Conservation (phyloP, 805 yeast genomes). For the Nadsonia fulvescens region DNA sequence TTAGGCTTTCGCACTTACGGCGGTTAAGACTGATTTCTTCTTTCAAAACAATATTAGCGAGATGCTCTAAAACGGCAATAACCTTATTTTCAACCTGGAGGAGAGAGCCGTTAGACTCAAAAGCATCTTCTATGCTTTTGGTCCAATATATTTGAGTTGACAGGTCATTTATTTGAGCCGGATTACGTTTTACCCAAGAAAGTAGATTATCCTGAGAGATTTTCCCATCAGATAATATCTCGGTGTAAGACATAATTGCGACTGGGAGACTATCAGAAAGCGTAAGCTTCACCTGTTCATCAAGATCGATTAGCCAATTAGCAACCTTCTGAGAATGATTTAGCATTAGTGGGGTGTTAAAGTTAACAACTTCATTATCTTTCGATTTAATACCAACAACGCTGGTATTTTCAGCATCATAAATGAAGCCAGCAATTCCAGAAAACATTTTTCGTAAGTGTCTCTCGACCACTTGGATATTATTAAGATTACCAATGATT, state of each 20-base stretch:
- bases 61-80: slow-evolving; percentile 7
- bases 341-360: slow-evolving; percentile 17
- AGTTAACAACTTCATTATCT: slow-evolving; percentile 39
- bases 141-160: slow-evolving; percentile 38
- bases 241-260: slow-evolving; percentile 17
- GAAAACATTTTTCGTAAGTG: slow-evolving; percentile 57
- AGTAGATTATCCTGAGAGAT: slow-evolving; percentile 10
- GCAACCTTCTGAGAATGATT: slow-evolving; percentile 33
- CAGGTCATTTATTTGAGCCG: slow-evolving; percentile 40
- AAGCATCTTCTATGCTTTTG: not conserved
- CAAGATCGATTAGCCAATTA: slow-evolving; percentile 49
- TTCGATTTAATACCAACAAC: slow-evolving; percentile 38
- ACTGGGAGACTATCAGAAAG: slow-evolving; percentile 21
- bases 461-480: slow-evolving; percentile 29
- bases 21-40: slow-evolving; percentile 19
- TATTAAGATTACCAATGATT: slow-evolving; percentile 48
- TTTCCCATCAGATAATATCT: slow-evolving; percentile 7
- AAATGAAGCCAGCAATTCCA: slow-evolving; percentile 32
- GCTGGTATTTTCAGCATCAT: slow-evolving; percentile 17
- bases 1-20: slow-evolving; percentile 36
- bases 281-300: slow-evolving; percentile 31
- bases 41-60: slow-evolving; percentile 19
- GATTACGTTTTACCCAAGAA: slow-evolving; percentile 23
- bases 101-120: not conserved
- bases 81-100: slow-evolving; percentile 9